Evolutionary conservation across 495 filamentous ascomycete species (phyloP), one percentile per base, ranked within the genome.

Genomic region (Pyronema omphalodes): DNA sequence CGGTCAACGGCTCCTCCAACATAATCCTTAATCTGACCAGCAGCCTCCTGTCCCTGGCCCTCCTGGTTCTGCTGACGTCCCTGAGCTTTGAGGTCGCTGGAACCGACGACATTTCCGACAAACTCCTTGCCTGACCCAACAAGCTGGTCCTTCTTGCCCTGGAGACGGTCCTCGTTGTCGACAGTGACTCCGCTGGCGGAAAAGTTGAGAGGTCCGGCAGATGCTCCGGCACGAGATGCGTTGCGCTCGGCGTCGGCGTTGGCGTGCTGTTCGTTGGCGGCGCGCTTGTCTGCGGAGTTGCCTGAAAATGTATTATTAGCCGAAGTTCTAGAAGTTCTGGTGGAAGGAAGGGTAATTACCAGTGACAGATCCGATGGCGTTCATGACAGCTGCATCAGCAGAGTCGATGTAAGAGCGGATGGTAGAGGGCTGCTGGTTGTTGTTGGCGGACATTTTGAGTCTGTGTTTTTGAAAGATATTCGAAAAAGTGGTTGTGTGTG

Each of bases 91-190:
- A 96, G 67, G 44, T 65, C 73, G 70, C 91, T 82, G 55, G 76
- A 76, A 55, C 89, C 89, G 48, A 88, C 55, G 9, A 86, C 45
- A 57, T 80, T 80, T 53, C 89, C 89, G 6, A 93, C 50, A 33
- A 77, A 71, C 63, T 94, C 86, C 75, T 96, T 96, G 40, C 76
- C 81, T 0, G 84, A 77, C 53, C 89, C 89, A 39, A 88, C 58
- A 40, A 83, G 91, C 70, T 96, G 88, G 71, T 94, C 84, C 77
- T 83, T 88, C 39, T 74, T 72, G 35, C 88, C 89, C 5, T 75
- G 67, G 14, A 71, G 66, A 57, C 88, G 84, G 67, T 88, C 71
- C 7, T 78, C 72, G 66, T 86, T 71, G 69, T 94, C 84, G 59
- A 76, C 71, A 39, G 83, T 77, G 45, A 78, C 80, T 43, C 85